A percentile compares a stretch with the other conserved stretches of the same genome.
Evolutionary conservation across 2,329 filamentous ascomycete genomes (phyloP).

Genomic region (Chalaropsis ovoidea): DNA sequence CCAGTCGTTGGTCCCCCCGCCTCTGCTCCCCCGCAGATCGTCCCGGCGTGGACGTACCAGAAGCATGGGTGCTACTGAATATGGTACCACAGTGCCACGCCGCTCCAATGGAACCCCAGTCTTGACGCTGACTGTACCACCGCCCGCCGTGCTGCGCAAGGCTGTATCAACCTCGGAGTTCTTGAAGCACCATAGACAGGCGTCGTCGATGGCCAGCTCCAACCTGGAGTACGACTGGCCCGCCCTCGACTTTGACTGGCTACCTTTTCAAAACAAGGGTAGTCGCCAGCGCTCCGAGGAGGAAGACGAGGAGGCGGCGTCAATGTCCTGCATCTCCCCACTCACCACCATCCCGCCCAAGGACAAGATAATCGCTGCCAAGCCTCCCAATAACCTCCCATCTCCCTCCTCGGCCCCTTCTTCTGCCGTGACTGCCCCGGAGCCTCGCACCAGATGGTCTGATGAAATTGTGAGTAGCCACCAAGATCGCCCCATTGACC

Average conservation of each 20-base stretch:
- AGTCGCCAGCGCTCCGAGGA: background rate
- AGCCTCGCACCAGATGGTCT: conserved; percentile 13
- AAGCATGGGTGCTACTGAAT: background rate
- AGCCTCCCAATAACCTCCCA: background rate
- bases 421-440: background rate
- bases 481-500: conserved; percentile 1
- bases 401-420: conserved; percentile 2
- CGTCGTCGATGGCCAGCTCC: conserved; percentile 13
- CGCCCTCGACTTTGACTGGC: conserved; percentile 13
- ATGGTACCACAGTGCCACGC: background rate
- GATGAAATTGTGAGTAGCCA: background rate
- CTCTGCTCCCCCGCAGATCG: conserved; percentile 16
- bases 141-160: conserved; percentile 15
- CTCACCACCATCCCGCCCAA: conserved; percentile 6
- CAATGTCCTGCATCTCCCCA: conserved; percentile 1
- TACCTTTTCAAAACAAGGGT: conserved; percentile 1
- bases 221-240: conserved; percentile 10
- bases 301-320: conserved; percentile 4
- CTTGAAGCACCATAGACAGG: conserved; percentile 4
- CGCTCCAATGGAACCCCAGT: conserved; percentile 5
- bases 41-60: conserved; percentile 15
- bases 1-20: conserved; percentile 16
- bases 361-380: background rate
- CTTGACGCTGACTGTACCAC: conserved; percentile 6
- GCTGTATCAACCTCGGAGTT: background rate